A percentile compares a stretch with the other conserved stretches of the same genome.
Evolutionary conservation across 768 basidiomycete genomes (phyloP).

Genomic region (Agrocybe chaxingu): DNA sequence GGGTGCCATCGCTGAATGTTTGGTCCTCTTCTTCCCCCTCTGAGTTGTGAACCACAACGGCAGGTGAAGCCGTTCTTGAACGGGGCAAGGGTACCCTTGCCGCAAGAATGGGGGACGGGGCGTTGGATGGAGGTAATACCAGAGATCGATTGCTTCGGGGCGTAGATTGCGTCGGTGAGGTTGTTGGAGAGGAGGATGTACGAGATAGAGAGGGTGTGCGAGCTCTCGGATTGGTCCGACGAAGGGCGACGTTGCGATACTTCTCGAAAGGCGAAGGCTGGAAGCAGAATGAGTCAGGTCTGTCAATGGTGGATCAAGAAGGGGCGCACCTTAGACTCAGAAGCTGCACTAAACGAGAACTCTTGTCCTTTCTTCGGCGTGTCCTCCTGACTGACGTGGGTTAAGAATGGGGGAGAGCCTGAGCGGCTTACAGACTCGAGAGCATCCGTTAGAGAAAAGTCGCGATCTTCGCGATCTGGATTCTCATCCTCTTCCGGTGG

Average conservation of each 20-base stretch:
- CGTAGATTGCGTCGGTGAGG: slow-evolving; percentile 63
- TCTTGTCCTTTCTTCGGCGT: slow-evolving; percentile 54
- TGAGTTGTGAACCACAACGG: slow-evolving; percentile 25
- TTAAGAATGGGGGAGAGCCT: slow-evolving; percentile 47
- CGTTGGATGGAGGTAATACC: slow-evolving; percentile 30
- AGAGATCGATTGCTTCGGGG: slow-evolving; percentile 54
- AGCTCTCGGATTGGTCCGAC: slow-evolving; percentile 45
- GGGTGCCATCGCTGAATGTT: slow-evolving; percentile 27
- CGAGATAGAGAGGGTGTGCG: slow-evolving; percentile 69
- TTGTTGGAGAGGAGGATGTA: slow-evolving; percentile 54
- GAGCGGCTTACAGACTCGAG: slow-evolving; percentile 52
- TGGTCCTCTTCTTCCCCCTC: slow-evolving; percentile 18
- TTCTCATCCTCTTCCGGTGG: slow-evolving; percentile 41
- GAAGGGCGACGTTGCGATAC: slow-evolving; percentile 59
- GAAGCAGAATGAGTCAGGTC: not conserved
- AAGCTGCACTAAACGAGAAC: slow-evolving; percentile 56
- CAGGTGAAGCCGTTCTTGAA: slow-evolving; percentile 49
- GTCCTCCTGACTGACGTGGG: slow-evolving; percentile 29
- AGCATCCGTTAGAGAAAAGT: slow-evolving; percentile 55
- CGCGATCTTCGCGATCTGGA: slow-evolving; percentile 32
- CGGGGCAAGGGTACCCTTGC: slow-evolving; percentile 49
- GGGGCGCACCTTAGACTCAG: slow-evolving; percentile 54
- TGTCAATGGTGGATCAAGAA: not conserved
- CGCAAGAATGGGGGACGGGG: slow-evolving; percentile 47
- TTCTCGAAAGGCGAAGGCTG: slow-evolving; percentile 63